Evolutionary conservation across 2,329 filamentous ascomycete species (phyloP), one percentile per base, ranked within the genome.

Genomic region (Zasmidium citrigriseum): DNA sequence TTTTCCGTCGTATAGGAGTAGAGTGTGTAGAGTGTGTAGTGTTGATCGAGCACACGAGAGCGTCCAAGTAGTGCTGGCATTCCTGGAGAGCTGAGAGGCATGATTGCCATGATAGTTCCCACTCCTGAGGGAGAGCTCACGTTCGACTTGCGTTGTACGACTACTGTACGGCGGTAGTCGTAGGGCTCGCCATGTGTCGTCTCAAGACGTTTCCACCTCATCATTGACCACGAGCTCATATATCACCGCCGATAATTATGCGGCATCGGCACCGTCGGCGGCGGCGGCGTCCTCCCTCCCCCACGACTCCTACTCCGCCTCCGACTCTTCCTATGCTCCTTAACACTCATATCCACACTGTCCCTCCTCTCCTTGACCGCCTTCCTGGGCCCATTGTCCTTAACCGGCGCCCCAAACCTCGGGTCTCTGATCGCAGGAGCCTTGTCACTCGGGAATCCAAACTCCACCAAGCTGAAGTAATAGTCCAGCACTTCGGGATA

Each of bases 401-500:
- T 52, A 2, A 59, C 46, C 34, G 34, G 34, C 10, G 52, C 58
- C 14, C 70, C 68, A 53, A 71, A 69, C 14, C 61, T 51, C 2
- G 77, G 77, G 52, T 76, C 70, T 12, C 67, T 49, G 1, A 80
- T 74, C 38, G 68, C 67, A 16, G 69, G 64, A 24, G 75, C 73
- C 16, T 70, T 63, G 57, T 91, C 87, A 44, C 76, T 75, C 0
- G 89, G 89, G 3, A 90, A 74, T 21, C 79, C 83, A 58, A 91
- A 72, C 55, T 87, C 83, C 34, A 92, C 87, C 38, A 92, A 78
- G 59, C 84, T 81, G 74, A 88, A 93, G 71, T 89, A 93, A 74
- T 93, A 91, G 73, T 91, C 87, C 55, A 93, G 78, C n/a, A 93
- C 86, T 70, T 92, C 88, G 3, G 89, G 90, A 67, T 93, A 93